Conservation (phyloP, 2,329 filamentous ascomycete species). For the Penicillium sp. region DNA sequence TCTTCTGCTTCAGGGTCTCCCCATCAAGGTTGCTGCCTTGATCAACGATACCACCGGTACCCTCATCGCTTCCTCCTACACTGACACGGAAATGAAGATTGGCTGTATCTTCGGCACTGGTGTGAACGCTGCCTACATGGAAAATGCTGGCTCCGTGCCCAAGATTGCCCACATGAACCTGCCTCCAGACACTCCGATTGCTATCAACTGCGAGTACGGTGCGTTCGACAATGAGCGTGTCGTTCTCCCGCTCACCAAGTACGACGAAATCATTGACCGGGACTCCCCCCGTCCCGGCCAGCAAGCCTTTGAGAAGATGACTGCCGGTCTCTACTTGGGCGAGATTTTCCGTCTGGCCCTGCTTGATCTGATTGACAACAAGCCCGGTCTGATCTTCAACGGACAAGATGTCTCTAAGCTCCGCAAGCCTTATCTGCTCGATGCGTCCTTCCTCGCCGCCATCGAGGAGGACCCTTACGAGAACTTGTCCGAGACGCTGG, state of each 20-base stretch:
- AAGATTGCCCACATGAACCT: constrained; percentile 91
- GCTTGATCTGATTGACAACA: constrained; percentile 76
- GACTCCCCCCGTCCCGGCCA: constrained; percentile 89
- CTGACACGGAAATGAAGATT: constrained; percentile 86
- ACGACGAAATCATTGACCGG: constrained; percentile 81
- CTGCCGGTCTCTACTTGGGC: constrained; percentile 86
- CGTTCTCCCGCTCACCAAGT: constrained; percentile 77
- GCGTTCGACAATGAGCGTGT: constrained; percentile 92
- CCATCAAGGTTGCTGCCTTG: constrained; percentile 85
- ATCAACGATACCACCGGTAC: constrained; percentile 99
- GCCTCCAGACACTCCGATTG: constrained; percentile 75
- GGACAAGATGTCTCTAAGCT: constrained; percentile 74
- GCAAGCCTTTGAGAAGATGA: constrained; percentile 97
- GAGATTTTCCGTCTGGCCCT: constrained; percentile 89
- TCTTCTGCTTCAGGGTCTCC: constrained; percentile 57
- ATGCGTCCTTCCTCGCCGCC: constrained; percentile 85
- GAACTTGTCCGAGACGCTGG: constrained; percentile 83
- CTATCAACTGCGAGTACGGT: constrained; percentile 97
- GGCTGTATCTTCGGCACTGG: constrained; percentile 98
- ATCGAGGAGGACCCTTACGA: constrained; percentile 96
- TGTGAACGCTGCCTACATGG: constrained; percentile 98
- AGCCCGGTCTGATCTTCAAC: constrained; percentile 69
- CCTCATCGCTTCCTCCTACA: constrained; percentile 92
- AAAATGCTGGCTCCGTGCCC: constrained; percentile 80
- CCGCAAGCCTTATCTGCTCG: constrained; percentile 79